A percentile compares a stretch with the other conserved stretches of the same genome.
phyloP scores from a whole-genome alignment of 305 asterid species.

The Withania somnifera region DNA sequence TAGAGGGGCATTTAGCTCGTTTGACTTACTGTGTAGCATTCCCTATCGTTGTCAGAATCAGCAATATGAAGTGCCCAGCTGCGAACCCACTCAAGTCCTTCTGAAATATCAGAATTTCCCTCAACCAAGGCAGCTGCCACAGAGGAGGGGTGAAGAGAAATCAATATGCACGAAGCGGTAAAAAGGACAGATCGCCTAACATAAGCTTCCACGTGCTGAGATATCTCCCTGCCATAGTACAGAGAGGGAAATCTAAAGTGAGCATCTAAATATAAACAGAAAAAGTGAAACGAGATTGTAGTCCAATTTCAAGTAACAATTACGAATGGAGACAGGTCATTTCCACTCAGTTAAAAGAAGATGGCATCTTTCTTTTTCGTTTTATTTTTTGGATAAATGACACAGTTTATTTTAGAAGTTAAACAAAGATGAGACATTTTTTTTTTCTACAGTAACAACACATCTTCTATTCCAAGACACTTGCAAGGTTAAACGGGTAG shows the following conservation, averaged over 20 bases:
- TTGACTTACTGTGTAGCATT: slow-evolving; percentile 63
- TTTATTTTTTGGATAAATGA: not conserved
- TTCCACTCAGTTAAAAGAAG: not conserved
- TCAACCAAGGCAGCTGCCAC: slow-evolving; percentile 69
- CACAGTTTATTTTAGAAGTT: not conserved
- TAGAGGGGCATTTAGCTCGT: slow-evolving; percentile 1
- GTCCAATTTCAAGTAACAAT: not conserved
- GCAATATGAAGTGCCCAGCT: slow-evolving; percentile 63
- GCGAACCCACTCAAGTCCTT: slow-evolving; percentile 91
- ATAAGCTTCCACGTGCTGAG: slow-evolving; percentile 73
- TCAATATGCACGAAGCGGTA: slow-evolving; percentile 72
- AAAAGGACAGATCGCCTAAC: slow-evolving; percentile 87
- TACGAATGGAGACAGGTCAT: not conserved
- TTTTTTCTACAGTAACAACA: not conserved
- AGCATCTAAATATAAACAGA: not conserved
- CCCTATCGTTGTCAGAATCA: slow-evolving; percentile 79
- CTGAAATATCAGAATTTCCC: slow-evolving; percentile 53
- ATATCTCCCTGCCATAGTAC: slow-evolving; percentile 54
- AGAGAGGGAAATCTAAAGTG: slow-evolving; percentile 1
- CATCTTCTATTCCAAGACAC: not conserved
- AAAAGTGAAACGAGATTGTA: not conserved
- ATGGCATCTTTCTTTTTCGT: not conserved
- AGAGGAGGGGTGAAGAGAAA: slow-evolving; percentile 83
- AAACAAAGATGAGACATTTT: not conserved
- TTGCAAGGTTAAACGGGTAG: not conserved